phyloP scores from a whole-genome alignment of 176 grass and related monocot species.

The Carex littledalei region DNA sequence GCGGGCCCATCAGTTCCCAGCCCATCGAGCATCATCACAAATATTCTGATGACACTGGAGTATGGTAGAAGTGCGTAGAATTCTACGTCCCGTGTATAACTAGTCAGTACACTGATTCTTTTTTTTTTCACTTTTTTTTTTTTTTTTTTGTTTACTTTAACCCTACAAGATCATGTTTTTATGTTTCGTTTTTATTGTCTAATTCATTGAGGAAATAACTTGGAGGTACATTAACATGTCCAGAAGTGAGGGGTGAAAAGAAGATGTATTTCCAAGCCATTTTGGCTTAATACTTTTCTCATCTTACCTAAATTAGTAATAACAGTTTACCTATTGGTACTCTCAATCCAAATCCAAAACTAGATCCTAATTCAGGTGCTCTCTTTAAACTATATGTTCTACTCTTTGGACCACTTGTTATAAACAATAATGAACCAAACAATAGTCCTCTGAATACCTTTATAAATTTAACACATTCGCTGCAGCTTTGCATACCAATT shows the following conservation, averaged over 20 bases:
- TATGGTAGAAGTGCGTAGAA: constrained; percentile 31
- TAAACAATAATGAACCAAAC: not conserved
- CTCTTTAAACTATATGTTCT: not conserved
- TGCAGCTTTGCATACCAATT: not conserved
- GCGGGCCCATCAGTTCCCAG: not conserved
- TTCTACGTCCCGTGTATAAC: constrained; percentile 13
- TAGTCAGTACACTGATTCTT: constrained; percentile 26
- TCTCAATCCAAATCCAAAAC: not conserved
- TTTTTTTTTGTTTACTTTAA: constrained; percentile 1
- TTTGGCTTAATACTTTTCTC: constrained; percentile 19
- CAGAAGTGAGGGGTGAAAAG: constrained; percentile 2
- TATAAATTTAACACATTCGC: not conserved
- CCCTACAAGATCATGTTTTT: not conserved
- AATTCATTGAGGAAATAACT: constrained; percentile 34
- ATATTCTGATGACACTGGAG: constrained; percentile 29
- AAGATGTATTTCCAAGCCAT: constrained; percentile 27
- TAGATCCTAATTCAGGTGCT: not conserved
- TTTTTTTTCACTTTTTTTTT: not conserved
- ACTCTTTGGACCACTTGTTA: not conserved
- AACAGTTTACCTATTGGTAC: constrained; percentile 3
- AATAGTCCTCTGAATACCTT: not conserved
- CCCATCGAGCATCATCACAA: not conserved
- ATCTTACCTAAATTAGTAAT: constrained; percentile 24
- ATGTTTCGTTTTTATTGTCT: constrained; percentile 14
- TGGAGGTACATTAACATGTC: constrained; percentile 19